Evolutionary conservation across 164 flowering plant genomes (phyloP).

Genomic region (Kalanchoe fedtschenkoi): DNA sequence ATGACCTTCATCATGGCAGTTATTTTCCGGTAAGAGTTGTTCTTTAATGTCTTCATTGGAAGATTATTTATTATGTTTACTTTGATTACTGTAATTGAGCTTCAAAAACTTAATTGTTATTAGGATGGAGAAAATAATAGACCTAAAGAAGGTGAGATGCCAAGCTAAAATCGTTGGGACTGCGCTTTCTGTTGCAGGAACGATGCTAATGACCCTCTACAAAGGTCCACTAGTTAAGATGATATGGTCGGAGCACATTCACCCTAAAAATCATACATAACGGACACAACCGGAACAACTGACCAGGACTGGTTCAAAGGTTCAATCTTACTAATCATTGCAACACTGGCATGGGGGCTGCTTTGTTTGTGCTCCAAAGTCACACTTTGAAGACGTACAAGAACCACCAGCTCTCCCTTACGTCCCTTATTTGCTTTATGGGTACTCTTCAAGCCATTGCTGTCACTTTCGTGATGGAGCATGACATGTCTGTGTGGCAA

Average conservation of each 20-base stretch:
- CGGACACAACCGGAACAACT: slow-evolving; percentile 14
- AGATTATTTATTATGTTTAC: not conserved
- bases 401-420: slow-evolving; percentile 53
- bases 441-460: slow-evolving; percentile 79
- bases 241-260: slow-evolving; percentile 33
- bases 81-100: not conserved
- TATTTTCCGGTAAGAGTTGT: slow-evolving; percentile 43
- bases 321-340: slow-evolving; percentile 72
- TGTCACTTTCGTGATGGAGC: slow-evolving; percentile 78
- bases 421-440: slow-evolving; percentile 59
- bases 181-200: slow-evolving; percentile 72
- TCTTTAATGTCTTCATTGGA: not conserved
- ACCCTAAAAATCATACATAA: slow-evolving; percentile 14
- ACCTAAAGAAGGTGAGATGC: slow-evolving; percentile 58
- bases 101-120: not conserved
- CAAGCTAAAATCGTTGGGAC: slow-evolving; percentile 85
- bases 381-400: not conserved
- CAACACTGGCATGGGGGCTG: slow-evolving; percentile 91
- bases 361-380: slow-evolving; percentile 64
- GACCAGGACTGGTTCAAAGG: slow-evolving; percentile 84
- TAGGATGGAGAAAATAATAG: slow-evolving; percentile 79
- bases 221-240: slow-evolving; percentile 53
- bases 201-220: slow-evolving; percentile 90
- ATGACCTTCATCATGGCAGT: slow-evolving; percentile 90
- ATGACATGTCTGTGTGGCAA: slow-evolving; percentile 45